Evolutionary conservation across 768 basidiomycete genomes (phyloP), one percentile per base, ranked within the genome.

Genomic region (Lactifluus piperatus): DNA sequence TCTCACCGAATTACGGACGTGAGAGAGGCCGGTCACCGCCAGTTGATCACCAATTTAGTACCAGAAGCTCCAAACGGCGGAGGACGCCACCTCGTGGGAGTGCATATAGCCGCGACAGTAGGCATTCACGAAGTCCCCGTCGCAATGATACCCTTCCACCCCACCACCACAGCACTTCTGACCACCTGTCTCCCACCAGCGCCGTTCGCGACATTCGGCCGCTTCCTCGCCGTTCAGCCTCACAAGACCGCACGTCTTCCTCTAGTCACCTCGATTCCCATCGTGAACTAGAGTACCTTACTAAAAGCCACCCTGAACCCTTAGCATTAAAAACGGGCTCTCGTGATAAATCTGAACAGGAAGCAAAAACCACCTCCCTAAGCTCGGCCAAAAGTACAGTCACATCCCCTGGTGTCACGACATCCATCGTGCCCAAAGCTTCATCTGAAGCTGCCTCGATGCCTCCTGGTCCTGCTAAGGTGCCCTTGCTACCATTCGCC

Each of bases 51-150:
- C 55, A 37, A 20, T 41, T 18, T 9, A 11, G 22, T 13, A 6
- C 44, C 11, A 13, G 22, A 5, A 43, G 44, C 30, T 22, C 57
- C 10, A 27, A 30, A 34, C 39, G 50, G 53, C 34, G 24, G 45
- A 32, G 54, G 36, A 10, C 59, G 22, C 56, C 56, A 3, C 44
- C 56, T 11, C 60, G 51, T 58, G 57, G 51, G 45, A 43, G 56
- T 41, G 7, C 37, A 43, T 30, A 57, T 27, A 16, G n/a, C 37
- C 22, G 20, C 36, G 39, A 18, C 32, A 51, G 29, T 7, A 41
- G 8, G 13, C 14, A 3, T 39, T 20, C 60, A 22, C 60, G 50
- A 14, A 60, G 59, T 56, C 50, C 59, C 36, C 53, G 53, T n/a
- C 48, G 32, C 6, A 53, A 44, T 60, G 54, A 24, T 11, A 8